phyloP scores from a whole-genome alignment of 345 rosid species.

The Adansonia digitata region DNA sequence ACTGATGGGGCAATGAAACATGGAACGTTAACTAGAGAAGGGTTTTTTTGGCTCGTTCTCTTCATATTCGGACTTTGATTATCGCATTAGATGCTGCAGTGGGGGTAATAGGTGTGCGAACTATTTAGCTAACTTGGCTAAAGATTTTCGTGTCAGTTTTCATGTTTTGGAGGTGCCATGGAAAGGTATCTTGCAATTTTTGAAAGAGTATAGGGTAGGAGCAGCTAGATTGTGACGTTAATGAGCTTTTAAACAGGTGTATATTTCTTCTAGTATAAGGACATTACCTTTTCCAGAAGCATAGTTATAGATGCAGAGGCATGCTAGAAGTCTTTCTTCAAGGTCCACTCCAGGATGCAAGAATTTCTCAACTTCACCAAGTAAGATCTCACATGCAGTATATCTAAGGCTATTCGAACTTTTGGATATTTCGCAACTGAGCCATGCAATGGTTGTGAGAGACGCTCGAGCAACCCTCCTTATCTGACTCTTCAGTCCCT shows the following conservation, averaged over 20 bases:
- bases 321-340: conserved; percentile 78
- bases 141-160: not conserved
- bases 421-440: conserved; percentile 67
- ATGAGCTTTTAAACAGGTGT: too few species aligned
- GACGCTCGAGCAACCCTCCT: conserved; percentile 56
- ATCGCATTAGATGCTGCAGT: not conserved
- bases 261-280: not conserved
- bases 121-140: not conserved
- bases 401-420: conserved; percentile 44
- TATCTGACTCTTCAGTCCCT: conserved; percentile 59
- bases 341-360: conserved; percentile 83
- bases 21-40: too few species aligned
- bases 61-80: too few species aligned
- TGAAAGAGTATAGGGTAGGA: too few species aligned
- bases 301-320: conserved; percentile 80
- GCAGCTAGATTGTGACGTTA: too few species aligned
- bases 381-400: conserved; percentile 63
- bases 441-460: conserved; percentile 66
- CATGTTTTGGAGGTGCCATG: too few species aligned
- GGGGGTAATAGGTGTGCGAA: too few species aligned
- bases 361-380: conserved; percentile 57
- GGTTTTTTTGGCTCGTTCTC: too few species aligned
- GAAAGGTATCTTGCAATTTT: too few species aligned
- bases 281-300: conserved; percentile 78
- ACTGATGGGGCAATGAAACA: too few species aligned